These are phyloP conservation scores for Candida nanaspora DNA, from an alignment of 805 yeast species.

Conservation along the genomic window DNA sequence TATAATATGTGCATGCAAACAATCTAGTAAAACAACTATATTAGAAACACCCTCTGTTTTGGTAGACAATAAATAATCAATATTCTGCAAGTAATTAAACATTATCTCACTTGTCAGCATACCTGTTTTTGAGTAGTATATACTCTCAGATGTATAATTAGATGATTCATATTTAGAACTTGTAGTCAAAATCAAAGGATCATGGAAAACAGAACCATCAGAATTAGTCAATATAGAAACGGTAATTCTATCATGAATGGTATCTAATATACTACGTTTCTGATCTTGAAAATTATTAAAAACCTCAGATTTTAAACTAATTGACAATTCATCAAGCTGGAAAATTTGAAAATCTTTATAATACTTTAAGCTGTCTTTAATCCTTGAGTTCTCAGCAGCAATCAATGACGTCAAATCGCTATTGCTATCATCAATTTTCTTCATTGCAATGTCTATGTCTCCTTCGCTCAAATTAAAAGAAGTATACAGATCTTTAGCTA, in stretches of 20 bases:
- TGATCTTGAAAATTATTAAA: too few species aligned
- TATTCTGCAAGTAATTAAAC: constrained; percentile 14
- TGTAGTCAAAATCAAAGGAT: constrained; percentile 22
- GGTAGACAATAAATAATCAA: constrained; percentile 8
- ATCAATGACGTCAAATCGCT: constrained; percentile 1
- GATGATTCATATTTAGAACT: constrained; percentile 7
- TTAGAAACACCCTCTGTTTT: constrained; percentile 13
- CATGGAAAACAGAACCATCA: constrained; percentile 18
- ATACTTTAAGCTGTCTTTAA: constrained; percentile 10
- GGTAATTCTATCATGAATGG: constrained; percentile 13
- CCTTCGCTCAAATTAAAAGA: not conserved
- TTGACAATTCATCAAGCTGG: constrained; percentile 33
- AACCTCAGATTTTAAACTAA: too few species aligned
- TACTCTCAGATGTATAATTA: constrained; percentile 3
- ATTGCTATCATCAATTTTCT: not conserved
- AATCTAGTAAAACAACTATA: constrained; percentile 25
- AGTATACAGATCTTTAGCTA: constrained; percentile 20
- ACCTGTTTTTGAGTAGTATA: constrained; percentile 17
- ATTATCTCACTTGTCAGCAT: constrained; percentile 20
- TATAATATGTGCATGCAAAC: constrained; percentile 28
- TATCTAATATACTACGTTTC: not conserved
- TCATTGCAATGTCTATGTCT: not conserved
- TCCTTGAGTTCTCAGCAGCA: constrained; percentile 17
- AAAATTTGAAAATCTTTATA: constrained; percentile 22
- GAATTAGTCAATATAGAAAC: constrained; percentile 23